Conservation (phyloP, 2,329 filamentous ascomycete genomes). For the Fusarium palustre region DNA sequence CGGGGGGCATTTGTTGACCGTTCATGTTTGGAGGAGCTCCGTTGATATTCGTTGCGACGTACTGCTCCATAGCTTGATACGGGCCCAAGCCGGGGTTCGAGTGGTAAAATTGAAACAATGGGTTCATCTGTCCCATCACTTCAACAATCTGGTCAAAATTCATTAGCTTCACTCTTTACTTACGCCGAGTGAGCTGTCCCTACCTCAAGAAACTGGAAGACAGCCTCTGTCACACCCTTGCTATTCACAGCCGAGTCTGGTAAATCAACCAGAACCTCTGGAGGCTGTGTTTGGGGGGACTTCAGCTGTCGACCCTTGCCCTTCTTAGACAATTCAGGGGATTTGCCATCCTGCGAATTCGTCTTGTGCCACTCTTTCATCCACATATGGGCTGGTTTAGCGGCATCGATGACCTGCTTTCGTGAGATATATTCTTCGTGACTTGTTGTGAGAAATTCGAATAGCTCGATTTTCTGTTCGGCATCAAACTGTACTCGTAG, state of each 20-base stretch:
- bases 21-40: slow-evolving; percentile 56
- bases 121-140: slow-evolving; percentile 75
- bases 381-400: slow-evolving; percentile 72
- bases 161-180: slow-evolving; percentile 42
- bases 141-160: slow-evolving; percentile 65
- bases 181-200: slow-evolving; percentile 38
- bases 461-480: slow-evolving; percentile 82
- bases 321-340: slow-evolving; percentile 77
- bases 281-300: slow-evolving; percentile 68
- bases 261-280: slow-evolving; percentile 68
- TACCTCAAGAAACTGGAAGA: slow-evolving; percentile 75
- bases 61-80: slow-evolving; percentile 70
- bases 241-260: slow-evolving; percentile 69
- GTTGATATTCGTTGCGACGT: slow-evolving; percentile 63
- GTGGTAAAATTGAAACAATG: slow-evolving; percentile 70
- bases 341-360: slow-evolving; percentile 69
- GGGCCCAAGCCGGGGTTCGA: slow-evolving; percentile 65
- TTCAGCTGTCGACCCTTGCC: slow-evolving; percentile 69
- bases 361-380: slow-evolving; percentile 73
- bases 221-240: slow-evolving; percentile 70
- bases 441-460: slow-evolving; percentile 81
- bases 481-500: slow-evolving; percentile 83
- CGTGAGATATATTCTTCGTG: slow-evolving; percentile 89
- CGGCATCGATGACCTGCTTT: slow-evolving; percentile 69
- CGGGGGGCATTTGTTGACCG: slow-evolving; percentile 62